Evolutionary conservation across 2,329 filamentous ascomycete genomes (phyloP), one percentile per base, ranked within the genome.

Genomic region (Ophiosphaerella korrae): DNA sequence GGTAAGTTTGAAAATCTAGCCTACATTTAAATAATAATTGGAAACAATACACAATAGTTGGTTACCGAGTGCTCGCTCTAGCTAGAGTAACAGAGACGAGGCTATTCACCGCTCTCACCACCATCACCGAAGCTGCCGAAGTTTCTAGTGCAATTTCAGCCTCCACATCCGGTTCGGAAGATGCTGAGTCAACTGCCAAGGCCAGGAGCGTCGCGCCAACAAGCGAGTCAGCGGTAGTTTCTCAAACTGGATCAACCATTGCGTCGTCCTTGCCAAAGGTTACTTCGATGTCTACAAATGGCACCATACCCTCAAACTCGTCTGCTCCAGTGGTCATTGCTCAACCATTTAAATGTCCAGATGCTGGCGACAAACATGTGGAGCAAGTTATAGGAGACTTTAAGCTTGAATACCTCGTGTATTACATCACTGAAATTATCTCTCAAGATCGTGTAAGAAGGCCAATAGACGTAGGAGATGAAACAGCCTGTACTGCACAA

Each of bases 281-380:
- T 11, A 12, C 6, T 14, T 13, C 26, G 7, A 12, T 42, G 3
- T 16, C 26, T 13, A 18, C 48, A 13, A 26, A 16, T 4, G 36
- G 13, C 23, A 11, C 34, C 31, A 8, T 23, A 18, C 6, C 21
- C 11, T 48, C 31, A 7, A 7, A 33, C 13, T 12, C 53, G 12
- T 35, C 45, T 7, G 34, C 35, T 1, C 52, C 60, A 6, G 53
- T 64, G 1, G 67, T 65, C 8, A 62, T 57, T 8, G 62, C 54
- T 2, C 39, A 70, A 14, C 68, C 68, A 1, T 68, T 70, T 38
- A 53, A 42, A 16, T 71, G 67, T 34, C 66, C 65, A 1, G 50
- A 48, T 5, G 52, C 55, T 37, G 38, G 58, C 16, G 48, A 50
- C 29, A 53, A 60, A 23, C 53, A 40, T 7, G 54, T 65, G 3